These are phyloP conservation scores for Xanthoparmelia taractica DNA, from an alignment of 495 filamentous ascomycete genomes.

Conservation along the genomic window DNA sequence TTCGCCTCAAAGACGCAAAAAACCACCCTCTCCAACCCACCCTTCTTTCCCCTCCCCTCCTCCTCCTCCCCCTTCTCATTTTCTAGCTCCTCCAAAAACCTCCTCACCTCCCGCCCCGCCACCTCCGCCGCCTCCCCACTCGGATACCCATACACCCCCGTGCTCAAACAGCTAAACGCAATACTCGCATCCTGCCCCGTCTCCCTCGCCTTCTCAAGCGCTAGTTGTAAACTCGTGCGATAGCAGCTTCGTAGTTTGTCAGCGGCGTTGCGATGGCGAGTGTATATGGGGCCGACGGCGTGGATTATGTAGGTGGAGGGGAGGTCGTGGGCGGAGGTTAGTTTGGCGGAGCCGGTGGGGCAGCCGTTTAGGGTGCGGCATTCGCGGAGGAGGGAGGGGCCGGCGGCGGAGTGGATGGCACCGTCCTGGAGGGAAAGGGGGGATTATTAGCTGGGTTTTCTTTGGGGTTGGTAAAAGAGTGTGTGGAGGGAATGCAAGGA, in stretches of 20 bases:
- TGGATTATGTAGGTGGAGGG: conserved; percentile 78
- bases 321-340: conserved; percentile 68
- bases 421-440: conserved; percentile 43
- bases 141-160: conserved; percentile 87
- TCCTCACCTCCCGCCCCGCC: conserved; percentile 60
- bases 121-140: conserved; percentile 58
- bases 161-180: conserved; percentile 78
- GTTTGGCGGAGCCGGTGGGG: conserved; percentile 71
- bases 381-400: conserved; percentile 57
- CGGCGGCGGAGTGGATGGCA: conserved; percentile 81
- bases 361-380: conserved; percentile 65
- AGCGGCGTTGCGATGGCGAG: conserved; percentile 32
- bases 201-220: conserved; percentile 45
- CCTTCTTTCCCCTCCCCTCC: conserved; percentile 34
- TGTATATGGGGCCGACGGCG: conserved; percentile 83
- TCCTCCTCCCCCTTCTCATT: conserved; percentile 36
- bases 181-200: conserved; percentile 43
- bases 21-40: conserved; percentile 60
- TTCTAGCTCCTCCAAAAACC: conserved; percentile 55
- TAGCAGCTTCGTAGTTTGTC: conserved; percentile 63
- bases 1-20: conserved; percentile 75
- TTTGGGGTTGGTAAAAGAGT: neutral
- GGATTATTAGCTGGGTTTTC: neutral
- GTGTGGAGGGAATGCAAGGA: neutral
- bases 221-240: conserved; percentile 60